phyloP scores from a whole-genome alignment of 306 rosid genomes.

The Acacia acuminata region DNA sequence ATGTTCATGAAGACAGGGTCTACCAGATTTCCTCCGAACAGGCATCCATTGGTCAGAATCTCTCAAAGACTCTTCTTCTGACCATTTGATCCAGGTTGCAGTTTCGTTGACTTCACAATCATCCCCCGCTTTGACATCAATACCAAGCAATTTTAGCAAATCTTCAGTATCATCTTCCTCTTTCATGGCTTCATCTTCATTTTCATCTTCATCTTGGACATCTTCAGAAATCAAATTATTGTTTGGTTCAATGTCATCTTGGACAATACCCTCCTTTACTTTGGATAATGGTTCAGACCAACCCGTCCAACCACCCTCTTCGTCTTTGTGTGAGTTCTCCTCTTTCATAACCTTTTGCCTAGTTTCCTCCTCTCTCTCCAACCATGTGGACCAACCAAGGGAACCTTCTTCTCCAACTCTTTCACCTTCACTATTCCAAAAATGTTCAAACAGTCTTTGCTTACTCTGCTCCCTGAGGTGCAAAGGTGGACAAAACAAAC shows the following conservation, averaged over 20 bases:
- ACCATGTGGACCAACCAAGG: conserved; percentile 92
- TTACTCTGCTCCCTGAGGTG: conserved; percentile 77
- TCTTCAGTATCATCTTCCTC: conserved; percentile 78
- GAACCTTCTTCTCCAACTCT: conserved; percentile 97
- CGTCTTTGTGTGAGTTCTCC: conserved; percentile 52
- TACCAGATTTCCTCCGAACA: conserved; percentile 56
- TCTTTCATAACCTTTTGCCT: conserved; percentile 68
- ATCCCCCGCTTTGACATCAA: conserved; percentile 67
- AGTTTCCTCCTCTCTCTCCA: conserved; percentile 92
- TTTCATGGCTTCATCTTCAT: conserved; percentile 50
- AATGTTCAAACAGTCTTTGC: conserved; percentile 82
- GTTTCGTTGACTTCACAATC: conserved; percentile 65
- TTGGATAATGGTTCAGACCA: conserved; percentile 80
- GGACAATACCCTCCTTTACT: conserved; percentile 38
- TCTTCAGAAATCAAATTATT: conserved; percentile 51
- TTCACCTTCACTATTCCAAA: conserved; percentile 77
- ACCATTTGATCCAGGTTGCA: conserved; percentile 87
- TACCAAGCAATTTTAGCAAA: conserved; percentile 81
- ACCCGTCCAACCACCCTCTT: conserved; percentile 96
- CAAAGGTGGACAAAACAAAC: conserved; percentile 88
- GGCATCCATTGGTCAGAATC: conserved; percentile 96
- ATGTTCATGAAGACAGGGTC: conserved; percentile 32
- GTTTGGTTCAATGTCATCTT: conserved; percentile 39
- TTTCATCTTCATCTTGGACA: conserved; percentile 44
- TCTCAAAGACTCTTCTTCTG: conserved; percentile 82